Evolutionary conservation across 768 basidiomycete species (phyloP).

Genomic region (Suillus discolor): DNA sequence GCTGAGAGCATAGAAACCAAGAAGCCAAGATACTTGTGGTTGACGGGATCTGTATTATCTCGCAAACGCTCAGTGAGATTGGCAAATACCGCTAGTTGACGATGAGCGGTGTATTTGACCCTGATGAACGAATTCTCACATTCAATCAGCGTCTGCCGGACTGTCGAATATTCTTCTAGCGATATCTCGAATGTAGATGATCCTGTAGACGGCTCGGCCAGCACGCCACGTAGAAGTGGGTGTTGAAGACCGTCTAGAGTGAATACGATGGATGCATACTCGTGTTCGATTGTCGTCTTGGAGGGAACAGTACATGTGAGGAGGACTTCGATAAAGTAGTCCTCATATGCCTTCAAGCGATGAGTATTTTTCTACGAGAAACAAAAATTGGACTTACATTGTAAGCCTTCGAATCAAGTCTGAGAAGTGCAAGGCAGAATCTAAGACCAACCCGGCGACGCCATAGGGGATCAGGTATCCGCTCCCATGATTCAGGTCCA

Average conservation of each 20-base stretch:
- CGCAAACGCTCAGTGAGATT: constrained; percentile 44
- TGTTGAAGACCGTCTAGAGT: constrained; percentile 60
- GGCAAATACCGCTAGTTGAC: constrained; percentile 41
- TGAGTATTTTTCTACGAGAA: constrained; percentile 4
- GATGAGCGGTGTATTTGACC: neutral
- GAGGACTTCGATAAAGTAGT: constrained; percentile 56
- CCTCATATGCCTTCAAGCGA: constrained; percentile 42
- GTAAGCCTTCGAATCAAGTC: constrained; percentile 64
- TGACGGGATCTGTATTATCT: constrained; percentile 33
- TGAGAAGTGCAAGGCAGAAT: constrained; percentile 58
- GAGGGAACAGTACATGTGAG: constrained; percentile 53
- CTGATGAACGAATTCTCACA: constrained; percentile 10
- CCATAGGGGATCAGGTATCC: constrained; percentile 52
- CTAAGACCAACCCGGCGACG: constrained; percentile 63
- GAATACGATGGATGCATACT: constrained; percentile 59
- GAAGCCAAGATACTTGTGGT: constrained; percentile 42
- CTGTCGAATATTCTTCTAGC: constrained; percentile 29
- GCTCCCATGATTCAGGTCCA: constrained; percentile 55
- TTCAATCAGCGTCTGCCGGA: constrained; percentile 41
- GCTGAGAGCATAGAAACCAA: constrained; percentile 50
- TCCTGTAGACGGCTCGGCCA: constrained; percentile 24
- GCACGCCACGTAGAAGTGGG: constrained; percentile 45
- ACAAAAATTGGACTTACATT: constrained; percentile 39
- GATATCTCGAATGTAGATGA: constrained; percentile 34
- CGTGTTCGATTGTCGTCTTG: constrained; percentile 54